Base-by-base conservation (phyloP, 1,284 basidiomycete genomes). In the Dichomitus squalens region DNA sequence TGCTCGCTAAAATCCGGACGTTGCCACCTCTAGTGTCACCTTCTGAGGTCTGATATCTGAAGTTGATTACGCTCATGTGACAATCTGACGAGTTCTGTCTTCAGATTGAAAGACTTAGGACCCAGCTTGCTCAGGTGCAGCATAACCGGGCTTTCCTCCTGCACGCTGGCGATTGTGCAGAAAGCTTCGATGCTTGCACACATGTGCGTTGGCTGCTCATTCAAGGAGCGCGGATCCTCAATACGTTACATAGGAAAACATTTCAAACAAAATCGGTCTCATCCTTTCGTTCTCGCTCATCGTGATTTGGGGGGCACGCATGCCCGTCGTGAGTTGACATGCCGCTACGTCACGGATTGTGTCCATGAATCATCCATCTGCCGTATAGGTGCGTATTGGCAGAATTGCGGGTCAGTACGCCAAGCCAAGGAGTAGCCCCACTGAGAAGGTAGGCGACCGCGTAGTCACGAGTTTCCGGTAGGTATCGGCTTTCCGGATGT, bases 91-190 rank as follows among this genome's bases (percentile, higher is more conserved):
- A 39, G 12, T 9, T 5, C n/a, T 34, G 9, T 23, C 2, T 11
- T 12, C 59, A 96, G 94, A 92, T 97, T 67, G 93, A 96, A 71
- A 82, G 93, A 7, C 81, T 98, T 52, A 81, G 93, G 48, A 78
- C 86, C 67, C 92, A 96, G 66, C 79, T 98, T 20, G 78, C 81
- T 18, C 83, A 85, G 48, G 95, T 96, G 5, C 91, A 96, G 57
- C 79, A 80, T n/a, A 90, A 92, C 62, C 86, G 95, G 68, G 95
- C 95, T 0, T 99, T 99, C 75, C 80, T 99, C 29, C 83, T 99
- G 0, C 96, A 99, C 65, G 95, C 96, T 2, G 97, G 96, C 9
- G 97, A 99, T 71, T 99, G 96, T 68, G 96, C 96, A 21, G 96
- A 96, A 73, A 90, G 92, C 70, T 96, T 96, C 67, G 90, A 93